Conservation (phyloP, 2,329 filamentous ascomycete species). For the Sphaerulina vaccinii region DNA sequence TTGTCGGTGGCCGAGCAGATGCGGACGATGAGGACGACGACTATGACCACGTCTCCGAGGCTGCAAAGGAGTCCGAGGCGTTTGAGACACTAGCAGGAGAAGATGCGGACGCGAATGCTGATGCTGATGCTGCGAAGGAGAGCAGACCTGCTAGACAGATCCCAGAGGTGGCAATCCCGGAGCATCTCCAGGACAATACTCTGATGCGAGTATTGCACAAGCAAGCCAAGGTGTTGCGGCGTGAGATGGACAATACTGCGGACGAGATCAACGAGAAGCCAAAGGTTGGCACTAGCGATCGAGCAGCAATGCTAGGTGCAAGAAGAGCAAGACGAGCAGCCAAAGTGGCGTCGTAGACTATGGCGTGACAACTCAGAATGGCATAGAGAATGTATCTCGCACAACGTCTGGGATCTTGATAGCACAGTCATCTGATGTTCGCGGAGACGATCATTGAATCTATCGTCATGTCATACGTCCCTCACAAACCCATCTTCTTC, state of each 20-base stretch:
- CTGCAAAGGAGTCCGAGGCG: slow-evolving; percentile 18
- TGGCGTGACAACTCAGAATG: too few species aligned
- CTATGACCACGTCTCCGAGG: slow-evolving; percentile 14
- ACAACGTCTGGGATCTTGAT: background rate
- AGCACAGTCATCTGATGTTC: background rate
- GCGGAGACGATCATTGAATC: too few species aligned
- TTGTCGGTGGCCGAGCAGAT: slow-evolving; percentile 38
- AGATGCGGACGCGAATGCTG: background rate
- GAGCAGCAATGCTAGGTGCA: background rate
- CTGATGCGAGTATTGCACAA: slow-evolving; percentile 27
- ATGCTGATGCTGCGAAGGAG: slow-evolving; percentile 3
- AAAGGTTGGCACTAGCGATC: background rate
- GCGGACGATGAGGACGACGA: slow-evolving; percentile 23
- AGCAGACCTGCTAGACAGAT: slow-evolving; percentile 13
- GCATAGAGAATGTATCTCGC: too few species aligned
- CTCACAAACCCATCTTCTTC: background rate
- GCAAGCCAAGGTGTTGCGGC: slow-evolving; percentile 24
- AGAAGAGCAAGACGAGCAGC: too few species aligned
- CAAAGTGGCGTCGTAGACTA: background rate
- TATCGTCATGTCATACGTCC: too few species aligned
- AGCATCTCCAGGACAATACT: slow-evolving; percentile 23
- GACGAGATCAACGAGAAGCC: slow-evolving; percentile 14
- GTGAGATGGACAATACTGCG: slow-evolving; percentile 30
- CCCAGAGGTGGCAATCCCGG: slow-evolving; percentile 23
- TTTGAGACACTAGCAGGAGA: slow-evolving; percentile 10